Conservation (phyloP, 2,329 filamentous ascomycete genomes). For the Hypoxylon sp. region DNA sequence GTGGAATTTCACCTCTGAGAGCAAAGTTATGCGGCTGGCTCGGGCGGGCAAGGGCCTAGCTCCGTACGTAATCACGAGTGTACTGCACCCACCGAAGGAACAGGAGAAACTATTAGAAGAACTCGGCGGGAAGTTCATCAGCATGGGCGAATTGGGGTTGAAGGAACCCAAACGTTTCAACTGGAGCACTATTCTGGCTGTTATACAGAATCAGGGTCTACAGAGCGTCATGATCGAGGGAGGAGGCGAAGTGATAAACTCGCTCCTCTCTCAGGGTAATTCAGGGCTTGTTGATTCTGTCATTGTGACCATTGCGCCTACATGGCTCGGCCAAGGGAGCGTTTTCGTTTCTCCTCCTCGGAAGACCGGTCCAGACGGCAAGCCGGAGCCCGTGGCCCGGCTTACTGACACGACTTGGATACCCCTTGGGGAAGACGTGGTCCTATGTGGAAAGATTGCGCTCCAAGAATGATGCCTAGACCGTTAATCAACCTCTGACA, state of each 20-base stretch:
- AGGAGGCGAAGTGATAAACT: constrained; percentile 85
- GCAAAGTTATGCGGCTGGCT: constrained; percentile 77
- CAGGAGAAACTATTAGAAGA: constrained; percentile 61
- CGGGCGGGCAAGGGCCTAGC: constrained; percentile 76
- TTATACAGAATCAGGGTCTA: constrained; percentile 73
- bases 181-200: constrained; percentile 76
- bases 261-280: constrained; percentile 76
- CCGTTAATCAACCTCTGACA: neutral
- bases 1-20: constrained; percentile 74
- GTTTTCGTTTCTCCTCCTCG: constrained; percentile 82
- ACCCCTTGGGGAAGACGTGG: constrained; percentile 85
- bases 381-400: constrained; percentile 73
- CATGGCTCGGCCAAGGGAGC: constrained; percentile 87
- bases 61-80: constrained; percentile 78
- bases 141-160: constrained; percentile 51
- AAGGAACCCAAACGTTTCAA: constrained; percentile 63
- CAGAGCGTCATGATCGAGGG: constrained; percentile 93
- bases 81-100: constrained; percentile 61
- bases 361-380: constrained; percentile 64
- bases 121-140: constrained; percentile 68
- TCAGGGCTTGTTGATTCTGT: constrained; percentile 79
- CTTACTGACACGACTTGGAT: constrained; percentile 79
- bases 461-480: constrained; percentile 7
- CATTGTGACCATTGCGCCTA: constrained; percentile 90
- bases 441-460: constrained; percentile 78